Base-by-base conservation (phyloP, 352 stramenopile species). In the Aphanomyces stellatus region DNA sequence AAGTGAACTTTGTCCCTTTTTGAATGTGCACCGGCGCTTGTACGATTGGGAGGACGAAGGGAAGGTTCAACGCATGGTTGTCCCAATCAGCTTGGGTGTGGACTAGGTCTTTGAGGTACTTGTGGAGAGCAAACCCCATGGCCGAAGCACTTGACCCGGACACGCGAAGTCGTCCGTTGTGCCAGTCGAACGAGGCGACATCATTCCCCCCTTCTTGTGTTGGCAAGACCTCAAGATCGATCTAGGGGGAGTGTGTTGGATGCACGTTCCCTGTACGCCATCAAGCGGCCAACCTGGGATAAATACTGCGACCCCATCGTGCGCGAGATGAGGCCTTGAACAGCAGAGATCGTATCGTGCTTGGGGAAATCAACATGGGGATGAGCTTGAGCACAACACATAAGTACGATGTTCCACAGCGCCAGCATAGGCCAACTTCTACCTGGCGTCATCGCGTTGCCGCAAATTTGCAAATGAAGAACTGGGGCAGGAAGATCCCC, bases 51-150 rank as follows among this genome's bases (percentile, higher is more conserved):
- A 92, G 73, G n/a, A 75, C 69, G 8, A 70, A 48, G 1, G 84
- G 82, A 0, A 92, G 63, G 24, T 79, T 73, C 35, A 90, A 73
- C 59, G 76, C 78, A 69, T 92, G 81, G 69, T 88, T 83, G 73
- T 90, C 79, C 83, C 83, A 92, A 71, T 92, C 81, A 2, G 78
- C 88, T 59, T 92, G 83, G 35, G 83, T 90, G 53, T 82, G 80
- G 51, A 92, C 62, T 10, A 79, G 65, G 5, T 69, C 78, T 74
- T 92, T 92, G 22, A 92, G 69, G 66, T 90, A 92, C 77, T 78
- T 87, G 51, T 92, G 83, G 30, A 92, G 69, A 7, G 73, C 81
- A 68, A 88, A 92, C 30, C 80, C 74, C 71, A 90, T 89, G 37
- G 83, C 79, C 4, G 80, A 89, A 11, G 74, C 83, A 22, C 78